Percentiles rank a stretch among this genome's conserved stretches.
These are phyloP conservation scores for Termitomyces eurrhizus DNA, from an alignment of 768 basidiomycete species.

Conservation along the genomic window DNA sequence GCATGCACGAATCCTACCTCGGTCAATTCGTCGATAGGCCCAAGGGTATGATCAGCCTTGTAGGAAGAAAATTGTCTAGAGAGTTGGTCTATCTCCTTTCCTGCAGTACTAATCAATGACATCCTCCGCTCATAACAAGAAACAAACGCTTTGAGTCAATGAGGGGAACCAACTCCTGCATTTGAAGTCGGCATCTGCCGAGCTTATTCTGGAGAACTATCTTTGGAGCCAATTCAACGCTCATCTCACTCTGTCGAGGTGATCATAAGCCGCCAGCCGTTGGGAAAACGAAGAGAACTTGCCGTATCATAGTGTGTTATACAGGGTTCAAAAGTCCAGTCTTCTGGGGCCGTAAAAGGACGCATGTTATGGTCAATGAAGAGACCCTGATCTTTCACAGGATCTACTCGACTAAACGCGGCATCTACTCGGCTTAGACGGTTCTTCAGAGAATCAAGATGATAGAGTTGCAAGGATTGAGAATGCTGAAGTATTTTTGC, in stretches of 20 bases:
- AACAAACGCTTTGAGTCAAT: slow-evolving; percentile 59
- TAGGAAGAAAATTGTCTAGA: slow-evolving; percentile 43
- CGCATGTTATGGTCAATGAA: slow-evolving; percentile 72
- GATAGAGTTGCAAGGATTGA: slow-evolving; percentile 53
- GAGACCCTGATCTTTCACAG: slow-evolving; percentile 59
- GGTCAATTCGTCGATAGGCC: slow-evolving; percentile 53
- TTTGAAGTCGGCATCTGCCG: slow-evolving; percentile 50
- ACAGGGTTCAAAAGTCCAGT: slow-evolving; percentile 78
- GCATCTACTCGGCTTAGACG: slow-evolving; percentile 43
- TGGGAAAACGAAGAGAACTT: slow-evolving; percentile 18
- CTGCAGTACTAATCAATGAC: slow-evolving; percentile 30
- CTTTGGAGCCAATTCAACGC: slow-evolving; percentile 66
- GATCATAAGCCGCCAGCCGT: neutral
- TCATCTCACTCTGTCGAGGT: slow-evolving; percentile 52
- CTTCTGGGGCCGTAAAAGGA: slow-evolving; percentile 57
- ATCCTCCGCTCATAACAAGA: neutral
- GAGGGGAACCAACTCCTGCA: slow-evolving; percentile 57
- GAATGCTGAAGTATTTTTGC: slow-evolving; percentile 52
- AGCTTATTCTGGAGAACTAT: slow-evolving; percentile 81
- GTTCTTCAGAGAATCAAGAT: slow-evolving; percentile 55
- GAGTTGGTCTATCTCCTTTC: slow-evolving; percentile 51
- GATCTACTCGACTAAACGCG: slow-evolving; percentile 49
- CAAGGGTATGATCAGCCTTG: slow-evolving; percentile 44
- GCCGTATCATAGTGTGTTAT: slow-evolving; percentile 73
- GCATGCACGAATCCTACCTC: slow-evolving; percentile 38